These are phyloP conservation scores for Yarrowia alimentaria DNA, from an alignment of 805 yeast species.

Conservation along the genomic window DNA sequence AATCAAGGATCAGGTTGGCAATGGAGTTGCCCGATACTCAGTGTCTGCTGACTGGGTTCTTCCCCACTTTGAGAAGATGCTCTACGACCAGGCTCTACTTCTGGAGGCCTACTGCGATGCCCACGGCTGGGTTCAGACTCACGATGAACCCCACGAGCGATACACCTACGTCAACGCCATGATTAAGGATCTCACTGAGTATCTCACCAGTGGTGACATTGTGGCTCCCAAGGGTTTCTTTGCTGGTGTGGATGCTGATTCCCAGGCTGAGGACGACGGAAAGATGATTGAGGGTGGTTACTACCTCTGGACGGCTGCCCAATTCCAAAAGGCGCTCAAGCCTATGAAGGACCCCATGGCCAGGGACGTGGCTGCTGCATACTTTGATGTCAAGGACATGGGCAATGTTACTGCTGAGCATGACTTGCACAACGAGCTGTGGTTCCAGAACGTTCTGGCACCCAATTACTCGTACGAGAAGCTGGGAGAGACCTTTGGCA, in stretches of 20 bases:
- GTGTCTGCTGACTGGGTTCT: constrained; percentile 44
- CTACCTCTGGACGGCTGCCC: constrained; percentile 41
- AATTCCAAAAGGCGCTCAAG: constrained; percentile 38
- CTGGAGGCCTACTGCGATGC: constrained; percentile 39
- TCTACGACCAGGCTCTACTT: constrained; percentile 42
- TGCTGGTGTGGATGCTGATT: constrained; percentile 34
- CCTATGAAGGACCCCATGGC: constrained; percentile 28
- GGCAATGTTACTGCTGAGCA: constrained; percentile 42
- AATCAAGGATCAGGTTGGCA: constrained; percentile 42
- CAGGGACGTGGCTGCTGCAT: constrained; percentile 40
- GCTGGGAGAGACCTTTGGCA: constrained; percentile 41
- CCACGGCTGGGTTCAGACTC: constrained; percentile 32
- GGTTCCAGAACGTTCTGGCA: constrained; percentile 39
- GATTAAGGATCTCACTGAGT: constrained; percentile 33
- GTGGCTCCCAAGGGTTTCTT: constrained; percentile 35
- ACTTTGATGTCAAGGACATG: constrained; percentile 40
- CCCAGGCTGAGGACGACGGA: constrained; percentile 12
- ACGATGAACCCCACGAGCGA: constrained; percentile 31
- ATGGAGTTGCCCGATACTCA: constrained; percentile 43
- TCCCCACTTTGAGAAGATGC: constrained; percentile 44
- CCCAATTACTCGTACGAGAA: constrained; percentile 34
- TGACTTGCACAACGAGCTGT: constrained; percentile 39
- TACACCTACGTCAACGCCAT: constrained; percentile 29
- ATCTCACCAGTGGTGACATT: constrained; percentile 35
- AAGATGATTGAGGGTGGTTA: constrained; percentile 26